Percentiles rank a stretch among this genome's conserved stretches.
Conservation (phyloP, 306 rosid genomes). For the Myrica gale region DNA sequence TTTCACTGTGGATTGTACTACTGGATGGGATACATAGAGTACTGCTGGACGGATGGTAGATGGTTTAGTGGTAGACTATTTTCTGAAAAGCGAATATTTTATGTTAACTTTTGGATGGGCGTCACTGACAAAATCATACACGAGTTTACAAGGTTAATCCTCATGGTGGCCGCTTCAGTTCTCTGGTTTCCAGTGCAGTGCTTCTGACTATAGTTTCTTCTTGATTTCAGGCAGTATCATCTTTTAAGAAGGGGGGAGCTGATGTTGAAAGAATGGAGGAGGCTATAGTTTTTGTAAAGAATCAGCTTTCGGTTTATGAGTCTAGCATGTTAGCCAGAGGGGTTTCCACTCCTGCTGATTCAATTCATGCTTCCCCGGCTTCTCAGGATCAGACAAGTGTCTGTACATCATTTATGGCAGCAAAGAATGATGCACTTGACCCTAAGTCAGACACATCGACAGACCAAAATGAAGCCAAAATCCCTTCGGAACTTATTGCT, state of each 20-base stretch:
- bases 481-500: constrained; percentile 80
- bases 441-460: constrained; percentile 43
- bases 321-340: constrained; percentile 44
- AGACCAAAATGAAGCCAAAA: constrained; percentile 56
- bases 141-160: constrained; percentile 16
- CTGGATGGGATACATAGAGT: neutral
- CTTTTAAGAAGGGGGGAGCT: constrained; percentile 48
- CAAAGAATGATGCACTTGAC: constrained; percentile 42
- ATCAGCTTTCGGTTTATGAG: constrained; percentile 57
- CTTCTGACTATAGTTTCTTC: constrained; percentile 30
- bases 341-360: constrained; percentile 42
- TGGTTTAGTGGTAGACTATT: constrained; percentile 8
- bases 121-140: constrained; percentile 9
- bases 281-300: constrained; percentile 66
- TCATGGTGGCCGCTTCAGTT: constrained; percentile 19
- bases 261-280: constrained; percentile 64
- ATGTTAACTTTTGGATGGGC: constrained; percentile 16
- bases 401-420: constrained; percentile 39
- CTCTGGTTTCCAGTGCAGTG: constrained; percentile 14
- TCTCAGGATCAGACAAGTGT: constrained; percentile 52
- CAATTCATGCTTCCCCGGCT: constrained; percentile 35
- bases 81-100: constrained; percentile 2
- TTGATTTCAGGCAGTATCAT: constrained; percentile 66
- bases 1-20: constrained; percentile 16
- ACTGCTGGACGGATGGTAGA: constrained; percentile 15